phyloP scores from a whole-genome alignment of 805 yeast genomes.

The Lipomyces mesembrius region DNA sequence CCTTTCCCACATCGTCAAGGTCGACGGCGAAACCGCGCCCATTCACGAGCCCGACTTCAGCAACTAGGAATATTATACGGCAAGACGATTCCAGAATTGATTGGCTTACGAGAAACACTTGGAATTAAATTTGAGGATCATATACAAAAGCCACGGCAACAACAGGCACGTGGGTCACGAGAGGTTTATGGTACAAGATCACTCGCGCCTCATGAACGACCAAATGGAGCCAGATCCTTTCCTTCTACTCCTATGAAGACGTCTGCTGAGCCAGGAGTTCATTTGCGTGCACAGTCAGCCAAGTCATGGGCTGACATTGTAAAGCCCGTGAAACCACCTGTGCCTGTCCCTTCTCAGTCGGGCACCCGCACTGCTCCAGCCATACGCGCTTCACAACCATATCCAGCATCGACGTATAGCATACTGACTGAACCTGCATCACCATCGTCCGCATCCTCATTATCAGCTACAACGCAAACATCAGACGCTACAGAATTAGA shows the following conservation, averaged over 20 bases:
- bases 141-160: background rate
- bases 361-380: background rate
- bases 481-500: constrained; percentile 20
- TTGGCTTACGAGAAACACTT: background rate
- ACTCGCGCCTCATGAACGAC: background rate
- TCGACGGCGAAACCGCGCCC: background rate
- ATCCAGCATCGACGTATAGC: constrained; percentile 1
- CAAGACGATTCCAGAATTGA: background rate
- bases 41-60: constrained; percentile 20
- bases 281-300: constrained; percentile 12
- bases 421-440: constrained; percentile 18
- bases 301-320: constrained; percentile 34
- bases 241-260: constrained; percentile 1
- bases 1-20: constrained; percentile 25
- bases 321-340: constrained; percentile 10
- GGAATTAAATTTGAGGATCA: constrained; percentile 1
- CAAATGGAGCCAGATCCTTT: background rate
- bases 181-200: background rate
- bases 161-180: background rate
- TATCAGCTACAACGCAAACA: constrained; percentile 8
- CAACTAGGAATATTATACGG: constrained; percentile 12
- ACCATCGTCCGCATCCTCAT: constrained; percentile 23
- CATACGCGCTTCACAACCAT: background rate
- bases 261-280: constrained; percentile 9
- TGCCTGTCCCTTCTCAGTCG: background rate